These are phyloP conservation scores for Apiospora hydei DNA, from an alignment of 2,329 filamentous ascomycete species.

Conservation along the genomic window DNA sequence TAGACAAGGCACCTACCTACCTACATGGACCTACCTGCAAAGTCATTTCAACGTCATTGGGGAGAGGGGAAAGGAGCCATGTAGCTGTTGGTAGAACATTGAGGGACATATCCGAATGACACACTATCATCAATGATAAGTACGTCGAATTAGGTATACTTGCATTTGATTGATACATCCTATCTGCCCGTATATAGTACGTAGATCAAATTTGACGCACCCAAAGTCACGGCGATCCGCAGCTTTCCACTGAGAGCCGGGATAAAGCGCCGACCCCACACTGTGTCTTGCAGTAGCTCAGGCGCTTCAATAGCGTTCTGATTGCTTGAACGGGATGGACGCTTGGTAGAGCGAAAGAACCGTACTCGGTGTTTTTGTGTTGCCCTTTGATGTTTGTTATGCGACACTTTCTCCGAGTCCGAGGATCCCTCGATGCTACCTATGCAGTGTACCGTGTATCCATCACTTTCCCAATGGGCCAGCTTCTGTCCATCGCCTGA, in stretches of 20 bases:
- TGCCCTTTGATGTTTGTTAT: not conserved
- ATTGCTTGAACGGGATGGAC: slow-evolving; percentile 5
- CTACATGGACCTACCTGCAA: not conserved
- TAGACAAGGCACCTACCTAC: not conserved
- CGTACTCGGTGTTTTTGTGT: too few species aligned
- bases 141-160: not conserved
- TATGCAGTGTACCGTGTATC: not conserved
- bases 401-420: too few species aligned
- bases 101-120: slow-evolving; percentile 14
- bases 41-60: slow-evolving; percentile 4
- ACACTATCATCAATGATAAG: not conserved
- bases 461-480: not conserved
- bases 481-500: not conserved
- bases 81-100: not conserved
- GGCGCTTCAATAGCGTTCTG: slow-evolving; percentile 10
- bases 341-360: not conserved
- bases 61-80: not conserved
- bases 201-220: not conserved
- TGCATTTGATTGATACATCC: not conserved
- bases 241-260: slow-evolving; percentile 14
- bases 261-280: slow-evolving; percentile 16
- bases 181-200: not conserved
- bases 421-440: not conserved
- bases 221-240: not conserved
- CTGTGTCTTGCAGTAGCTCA: slow-evolving; percentile 18